Percentiles rank a stretch among this genome's conserved stretches.
Evolutionary conservation across 2,329 filamentous ascomycete genomes (phyloP).

Genomic region (Paecilomyces variotii): DNA sequence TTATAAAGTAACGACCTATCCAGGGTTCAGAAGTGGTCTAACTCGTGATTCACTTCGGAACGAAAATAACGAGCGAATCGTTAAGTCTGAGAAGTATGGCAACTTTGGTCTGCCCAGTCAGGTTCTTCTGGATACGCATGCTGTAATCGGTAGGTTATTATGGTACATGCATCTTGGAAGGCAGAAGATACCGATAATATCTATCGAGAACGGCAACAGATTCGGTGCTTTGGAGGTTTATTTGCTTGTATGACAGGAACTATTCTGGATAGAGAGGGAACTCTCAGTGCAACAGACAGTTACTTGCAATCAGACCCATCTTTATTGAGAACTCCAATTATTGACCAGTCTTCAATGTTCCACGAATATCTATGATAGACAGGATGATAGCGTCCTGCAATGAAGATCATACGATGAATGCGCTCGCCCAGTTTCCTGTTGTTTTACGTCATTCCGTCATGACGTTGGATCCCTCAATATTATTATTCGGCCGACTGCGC

Average conservation of each 20-base stretch:
- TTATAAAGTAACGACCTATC: not conserved
- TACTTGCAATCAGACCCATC: not conserved
- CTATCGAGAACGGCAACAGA: not conserved
- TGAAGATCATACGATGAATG: not conserved
- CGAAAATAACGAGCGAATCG: not conserved
- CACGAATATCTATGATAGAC: not conserved
- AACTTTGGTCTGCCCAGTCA: not conserved
- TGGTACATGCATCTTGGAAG: not conserved
- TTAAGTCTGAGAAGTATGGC: not conserved
- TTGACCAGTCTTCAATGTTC: not conserved
- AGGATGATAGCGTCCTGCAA: not conserved
- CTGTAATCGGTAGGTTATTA: not conserved
- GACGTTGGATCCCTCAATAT: not conserved
- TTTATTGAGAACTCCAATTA: not conserved
- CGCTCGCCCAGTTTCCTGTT: not conserved
- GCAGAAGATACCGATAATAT: not conserved
- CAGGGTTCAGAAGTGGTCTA: not conserved
- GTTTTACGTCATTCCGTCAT: not conserved
- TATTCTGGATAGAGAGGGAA: too few relatives aligned
- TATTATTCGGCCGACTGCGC: not conserved
- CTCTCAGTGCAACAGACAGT: not conserved
- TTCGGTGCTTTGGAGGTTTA: not conserved
- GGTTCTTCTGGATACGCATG: not conserved
- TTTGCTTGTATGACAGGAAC: too few relatives aligned
- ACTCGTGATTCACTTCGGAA: not conserved